Evolutionary conservation across 78 protist species (phyloP), one percentile per base, ranked within the genome.

Genomic region (slime mould (Dictyostelium discoideum)): DNA sequence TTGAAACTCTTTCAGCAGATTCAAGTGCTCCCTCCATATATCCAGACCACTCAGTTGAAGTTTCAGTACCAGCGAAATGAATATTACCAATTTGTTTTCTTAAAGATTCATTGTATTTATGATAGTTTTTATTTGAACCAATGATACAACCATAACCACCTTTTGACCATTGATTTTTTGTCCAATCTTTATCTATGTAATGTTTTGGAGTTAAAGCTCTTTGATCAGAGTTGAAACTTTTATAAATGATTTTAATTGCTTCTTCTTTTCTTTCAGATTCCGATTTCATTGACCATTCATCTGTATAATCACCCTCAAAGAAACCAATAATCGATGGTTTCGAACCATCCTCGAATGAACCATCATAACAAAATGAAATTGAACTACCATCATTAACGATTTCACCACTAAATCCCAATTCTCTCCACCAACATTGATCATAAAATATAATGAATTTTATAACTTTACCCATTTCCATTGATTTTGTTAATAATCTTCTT

Each of bases 21-120:
- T 94, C 89, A 16, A 94, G 48, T 3, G 97, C 97, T n/a, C 97
- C 97, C 40, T 94, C 97, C 72, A 94, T 87, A 73, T 94, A 94
- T 22, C 97, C 98, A n/a, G 67, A 2, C 87, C 93, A 97, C 16
- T 94, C 85, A 1, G 85, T 94, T 26, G 97, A 95, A 10, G 98
- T 94, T 60, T 97, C 98, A 3, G 98, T 92, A 29, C 97, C 98
- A 6, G 98, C 98, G 48, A 77, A 97, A 60, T 97, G 98, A 73
- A 97, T 79, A 8, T 39, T 44, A 1, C 94, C 97, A 14, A 72
- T 20, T 5, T 96, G 96, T 60, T 92, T 57, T 6, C 98, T 3
- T 22, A 97, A 69, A 6, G 96, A 29, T 20, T 85, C 42, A 48
- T 88, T 83, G 24, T n/a, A 1, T 0, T 5, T 1, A 22, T 87